phyloP scores from a whole-genome alignment of 129 eudicot species.

The Smallanthus sonchifolius region DNA sequence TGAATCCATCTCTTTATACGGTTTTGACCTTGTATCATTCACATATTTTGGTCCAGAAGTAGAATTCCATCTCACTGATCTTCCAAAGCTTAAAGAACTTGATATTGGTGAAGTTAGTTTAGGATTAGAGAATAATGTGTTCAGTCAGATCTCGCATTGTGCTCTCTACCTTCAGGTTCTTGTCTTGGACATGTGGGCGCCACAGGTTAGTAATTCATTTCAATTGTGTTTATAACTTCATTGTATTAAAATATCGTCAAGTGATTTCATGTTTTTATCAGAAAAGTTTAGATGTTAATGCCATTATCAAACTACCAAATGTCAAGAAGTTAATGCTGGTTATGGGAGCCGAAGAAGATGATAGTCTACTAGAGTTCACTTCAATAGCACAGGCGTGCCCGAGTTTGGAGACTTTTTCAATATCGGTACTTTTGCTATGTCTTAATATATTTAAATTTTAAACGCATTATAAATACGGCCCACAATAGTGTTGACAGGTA shows the following conservation, averaged over 20 bases:
- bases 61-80: constrained; percentile 20
- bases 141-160: constrained; percentile 29
- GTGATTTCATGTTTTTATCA: constrained; percentile 2
- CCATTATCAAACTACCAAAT: constrained; percentile 33
- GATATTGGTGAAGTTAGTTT: too few species aligned
- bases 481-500: too few species aligned
- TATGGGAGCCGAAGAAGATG: constrained; percentile 37
- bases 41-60: constrained; percentile 24
- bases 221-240: not conserved
- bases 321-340: constrained; percentile 31
- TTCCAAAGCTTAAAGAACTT: constrained; percentile 41
- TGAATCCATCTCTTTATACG: constrained; percentile 20
- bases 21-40: constrained; percentile 32
- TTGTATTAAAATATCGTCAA: not conserved
- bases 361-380: constrained; percentile 35
- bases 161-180: constrained; percentile 33
- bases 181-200: not conserved
- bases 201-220: not conserved
- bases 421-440: constrained; percentile 22
- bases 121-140: constrained; percentile 34
- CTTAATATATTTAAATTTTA: not conserved
- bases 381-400: constrained; percentile 37
- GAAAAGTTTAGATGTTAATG: constrained; percentile 18
- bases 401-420: constrained; percentile 29
- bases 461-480: too few species aligned